Evolutionary conservation across 139 green algal genomes (phyloP).

Genomic region (Chlamydomonas sp.): DNA sequence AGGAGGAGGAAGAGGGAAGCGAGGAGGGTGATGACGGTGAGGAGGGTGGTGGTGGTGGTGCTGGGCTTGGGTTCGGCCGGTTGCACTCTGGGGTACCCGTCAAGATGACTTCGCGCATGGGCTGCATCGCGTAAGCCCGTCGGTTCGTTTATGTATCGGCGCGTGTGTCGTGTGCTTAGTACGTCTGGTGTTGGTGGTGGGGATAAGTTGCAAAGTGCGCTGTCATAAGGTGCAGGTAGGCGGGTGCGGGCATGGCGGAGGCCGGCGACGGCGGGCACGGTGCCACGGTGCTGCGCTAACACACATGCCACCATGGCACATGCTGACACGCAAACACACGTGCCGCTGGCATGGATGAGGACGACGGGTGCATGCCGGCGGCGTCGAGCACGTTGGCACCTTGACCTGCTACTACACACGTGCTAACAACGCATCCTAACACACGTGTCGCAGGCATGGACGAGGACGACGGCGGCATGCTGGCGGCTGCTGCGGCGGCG

Average conservation of each 20-base stretch:
- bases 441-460: constrained; percentile 2
- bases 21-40: constrained; percentile 41
- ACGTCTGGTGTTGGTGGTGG: background rate
- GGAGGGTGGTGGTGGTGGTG: background rate
- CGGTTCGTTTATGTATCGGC: background rate
- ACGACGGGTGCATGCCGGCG: constrained; percentile 53
- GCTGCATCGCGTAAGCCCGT: background rate
- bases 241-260: constrained; percentile 21
- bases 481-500: constrained; percentile 26
- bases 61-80: background rate
- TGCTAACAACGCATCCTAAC: too few relatives aligned
- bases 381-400: background rate
- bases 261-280: constrained; percentile 3
- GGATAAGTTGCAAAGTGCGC: background rate
- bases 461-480: constrained; percentile 57
- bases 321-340: too few relatives aligned
- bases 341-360: constrained; percentile 35
- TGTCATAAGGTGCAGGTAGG: background rate
- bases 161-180: background rate
- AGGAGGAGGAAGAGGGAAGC: constrained; percentile 38
- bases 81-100: background rate
- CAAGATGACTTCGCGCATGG: too few relatives aligned
- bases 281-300: too few relatives aligned
- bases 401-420: too few relatives aligned
- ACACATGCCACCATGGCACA: too few relatives aligned